Evolutionary conservation across 208 protist species (phyloP), one percentile per base, ranked within the genome.

Genomic region (Leishmania aethiopica): DNA sequence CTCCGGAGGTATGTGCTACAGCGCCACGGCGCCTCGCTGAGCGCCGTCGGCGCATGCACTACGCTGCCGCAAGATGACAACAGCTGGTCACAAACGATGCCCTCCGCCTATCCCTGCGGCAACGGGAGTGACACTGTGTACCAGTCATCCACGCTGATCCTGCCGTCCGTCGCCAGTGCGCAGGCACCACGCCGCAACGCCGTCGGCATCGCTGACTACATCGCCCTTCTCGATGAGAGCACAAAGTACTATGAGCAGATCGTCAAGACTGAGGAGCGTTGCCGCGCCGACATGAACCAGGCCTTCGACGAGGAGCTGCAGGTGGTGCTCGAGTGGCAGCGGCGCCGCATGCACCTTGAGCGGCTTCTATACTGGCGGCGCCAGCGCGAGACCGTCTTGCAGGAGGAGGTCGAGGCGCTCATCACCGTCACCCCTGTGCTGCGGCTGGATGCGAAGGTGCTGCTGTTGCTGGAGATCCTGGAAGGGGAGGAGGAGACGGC

Each of bases 271-370:
- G 89, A 96, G 86, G 22, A 80, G 69, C 77, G 84, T 25, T 82
- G 85, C 35, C 86, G 89, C 71, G 73, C 49, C 0, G 86, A 82
- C 53, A 79, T 97, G 42, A 72, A 85, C 53, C 53, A 74, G 51
- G 67, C 86, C 5, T 86, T 81, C 64, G 77, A 85, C 22, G 87
- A 91, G 77, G 88, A 96, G 67, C 66, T 83, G 35, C 83, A 84
- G 73, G 76, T 88, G 51, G 77, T 95, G 73, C 80, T 75, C 55
- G 87, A 87, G 59, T 93, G 91, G 91, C 80, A 92, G 84, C 88
- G 90, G 47, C 93, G 90, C 67, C 86, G 88, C 37, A 90, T 95
- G 88, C 94, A 97, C 75, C 83, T 97, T 13, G 87, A 96, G 79
- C 89, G 94, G 3, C 86, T 97, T 22, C 42, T 93, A 4, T 95